Percentiles rank a stretch among this genome's conserved stretches.
These are phyloP conservation scores for Juncus inflexus DNA, from an alignment of 176 grass and related monocot species.

Conservation along the genomic window DNA sequence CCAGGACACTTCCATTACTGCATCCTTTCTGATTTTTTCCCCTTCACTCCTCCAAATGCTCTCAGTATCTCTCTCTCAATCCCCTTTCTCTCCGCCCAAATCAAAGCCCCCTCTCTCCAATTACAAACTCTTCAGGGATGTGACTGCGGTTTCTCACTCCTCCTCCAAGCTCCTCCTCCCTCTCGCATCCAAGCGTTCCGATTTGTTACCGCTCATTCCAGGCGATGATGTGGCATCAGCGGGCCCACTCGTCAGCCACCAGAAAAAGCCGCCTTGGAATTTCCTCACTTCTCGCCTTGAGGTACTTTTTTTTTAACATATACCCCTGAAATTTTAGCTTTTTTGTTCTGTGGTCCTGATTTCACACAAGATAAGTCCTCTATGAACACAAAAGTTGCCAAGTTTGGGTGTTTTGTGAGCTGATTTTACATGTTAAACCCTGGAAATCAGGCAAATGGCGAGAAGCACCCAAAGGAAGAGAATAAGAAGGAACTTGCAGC, in stretches of 20 bases:
- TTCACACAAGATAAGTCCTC: too few species aligned
- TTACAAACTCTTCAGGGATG: neutral
- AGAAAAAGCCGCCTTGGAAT: neutral
- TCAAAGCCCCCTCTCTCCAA: neutral
- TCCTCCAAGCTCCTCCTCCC: neutral
- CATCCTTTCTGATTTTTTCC: neutral
- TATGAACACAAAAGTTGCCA: too few species aligned
- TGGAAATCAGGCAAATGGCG: constrained; percentile 1
- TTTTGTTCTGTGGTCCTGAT: neutral
- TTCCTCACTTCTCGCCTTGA: neutral
- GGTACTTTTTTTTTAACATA: neutral
- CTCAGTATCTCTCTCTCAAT: neutral
- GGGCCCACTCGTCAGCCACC: neutral
- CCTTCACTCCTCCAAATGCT: constrained; percentile 9
- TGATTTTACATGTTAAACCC: too few species aligned
- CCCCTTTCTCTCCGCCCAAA: constrained; percentile 1
- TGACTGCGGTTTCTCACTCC: neutral
- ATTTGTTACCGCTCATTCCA: too few species aligned
- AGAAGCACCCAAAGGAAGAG: neutral
- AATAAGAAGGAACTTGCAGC: neutral
- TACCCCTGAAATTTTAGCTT: neutral
- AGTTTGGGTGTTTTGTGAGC: too few species aligned
- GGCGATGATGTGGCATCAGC: neutral
- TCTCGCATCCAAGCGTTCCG: too few species aligned
- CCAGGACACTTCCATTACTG: neutral